Evolutionary conservation across 1,284 basidiomycete genomes (phyloP), one percentile per base, ranked within the genome.

Genomic region (Termitomyces sp.): DNA sequence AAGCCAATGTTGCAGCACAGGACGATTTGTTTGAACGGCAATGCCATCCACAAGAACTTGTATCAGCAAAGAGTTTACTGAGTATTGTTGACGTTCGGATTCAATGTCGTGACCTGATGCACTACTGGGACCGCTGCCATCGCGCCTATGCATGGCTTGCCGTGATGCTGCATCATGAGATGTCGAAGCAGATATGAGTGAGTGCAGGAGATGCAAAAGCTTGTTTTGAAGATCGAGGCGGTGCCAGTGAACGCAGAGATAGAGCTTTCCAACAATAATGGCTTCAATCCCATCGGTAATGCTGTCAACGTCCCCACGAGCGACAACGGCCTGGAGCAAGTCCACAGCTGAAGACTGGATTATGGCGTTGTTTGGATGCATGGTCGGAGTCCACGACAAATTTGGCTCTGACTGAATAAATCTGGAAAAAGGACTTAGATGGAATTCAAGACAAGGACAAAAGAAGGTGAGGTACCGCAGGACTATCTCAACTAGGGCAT

Each of bases 1-100:
- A 21, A 98, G 79, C 96, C 96, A 99, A 66, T 97, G 92, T 65
- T 96, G 93, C 12, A 97, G 71, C 21, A 95, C 79, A 1, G 90
- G 79, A 19, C 86, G 83, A 69, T 95, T 96, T 21, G 79, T 73
- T 5, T 78, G 73, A 4, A 76, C 69, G 4, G 85, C 76, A 41
- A 98, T 84, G 0, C 92, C 96, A 64, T 94, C 90, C 15, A 90
- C 77, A 19, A 98, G 74, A 1, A 88, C 84, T 60, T 87, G 86
- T 0, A 91, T 78, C 28, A 98, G 74, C 10, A 94, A 76, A 0
- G 88, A 78, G 61, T 88, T 86, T 39, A 84, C 68, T 5, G 77
- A 71, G 62, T 84, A 81, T 0, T 64, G 56, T 56, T 71, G 65
- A 56, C 58, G 54, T 43, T 61, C 50, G 13, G 56, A 44, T 28